Percentiles rank a stretch among this genome's conserved stretches.
These are phyloP conservation scores for Coemansia javaensis DNA, from an alignment of 192 early-diverging fungal genomes.

Conservation along the genomic window DNA sequence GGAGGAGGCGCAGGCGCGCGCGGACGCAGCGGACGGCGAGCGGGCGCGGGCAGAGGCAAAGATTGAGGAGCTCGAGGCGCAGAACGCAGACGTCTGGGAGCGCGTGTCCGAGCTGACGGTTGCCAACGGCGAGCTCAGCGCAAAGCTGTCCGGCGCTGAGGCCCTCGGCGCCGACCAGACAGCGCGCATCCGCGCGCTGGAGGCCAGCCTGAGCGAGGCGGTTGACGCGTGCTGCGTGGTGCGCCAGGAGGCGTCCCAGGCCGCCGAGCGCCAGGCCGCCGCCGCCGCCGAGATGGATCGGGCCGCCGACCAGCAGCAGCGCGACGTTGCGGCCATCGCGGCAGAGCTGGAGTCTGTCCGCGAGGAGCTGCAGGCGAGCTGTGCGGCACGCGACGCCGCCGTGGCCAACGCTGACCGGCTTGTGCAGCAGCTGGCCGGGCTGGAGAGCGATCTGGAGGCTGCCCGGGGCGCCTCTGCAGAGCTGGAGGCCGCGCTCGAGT, in stretches of 20 bases:
- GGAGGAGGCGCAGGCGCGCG: too few relatives aligned
- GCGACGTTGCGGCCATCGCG: too few relatives aligned
- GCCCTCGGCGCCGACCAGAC: background rate
- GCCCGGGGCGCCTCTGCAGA: background rate
- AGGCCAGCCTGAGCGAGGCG: background rate
- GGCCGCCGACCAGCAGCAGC: background rate
- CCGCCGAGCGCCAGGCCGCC: background rate
- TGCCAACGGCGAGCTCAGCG: constrained; percentile 9
- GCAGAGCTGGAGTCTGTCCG: too few relatives aligned
- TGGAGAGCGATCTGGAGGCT: constrained; percentile 1
- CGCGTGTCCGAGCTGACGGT: constrained; percentile 31
- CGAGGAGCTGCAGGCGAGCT: too few relatives aligned
- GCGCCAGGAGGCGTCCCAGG: background rate
- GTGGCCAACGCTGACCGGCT: too few relatives aligned
- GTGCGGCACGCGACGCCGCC: too few relatives aligned
- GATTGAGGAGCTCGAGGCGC: constrained; percentile 20
- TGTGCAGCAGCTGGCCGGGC: background rate
- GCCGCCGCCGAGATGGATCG: background rate
- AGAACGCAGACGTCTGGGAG: constrained; percentile 38
- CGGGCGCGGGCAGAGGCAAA: background rate
- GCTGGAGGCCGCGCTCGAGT: background rate
- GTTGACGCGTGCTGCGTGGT: background rate
- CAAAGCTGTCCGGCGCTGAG: constrained; percentile 1
- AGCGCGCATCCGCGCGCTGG: constrained; percentile 2
- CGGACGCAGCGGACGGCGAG: background rate